These are phyloP conservation scores for Fragosphaeria purpurea DNA, from an alignment of 2,329 filamentous ascomycete genomes.

Conservation along the genomic window DNA sequence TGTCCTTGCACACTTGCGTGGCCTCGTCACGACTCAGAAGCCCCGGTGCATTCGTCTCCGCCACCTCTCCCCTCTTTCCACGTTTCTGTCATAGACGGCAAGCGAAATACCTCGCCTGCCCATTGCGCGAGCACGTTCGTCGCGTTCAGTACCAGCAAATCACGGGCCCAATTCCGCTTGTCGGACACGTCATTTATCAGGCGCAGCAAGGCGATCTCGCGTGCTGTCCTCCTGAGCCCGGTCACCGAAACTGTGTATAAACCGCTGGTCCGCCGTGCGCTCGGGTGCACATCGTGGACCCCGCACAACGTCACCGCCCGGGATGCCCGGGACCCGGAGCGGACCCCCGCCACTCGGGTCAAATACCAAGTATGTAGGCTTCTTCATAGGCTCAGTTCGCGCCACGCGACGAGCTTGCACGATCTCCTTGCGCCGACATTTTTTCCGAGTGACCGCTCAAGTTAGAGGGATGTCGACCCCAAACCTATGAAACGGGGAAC, in stretches of 20 bases:
- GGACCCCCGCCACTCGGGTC: conserved; percentile 2
- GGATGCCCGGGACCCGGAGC: conserved; percentile 3
- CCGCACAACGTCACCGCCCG: not conserved
- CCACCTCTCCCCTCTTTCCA: no score
- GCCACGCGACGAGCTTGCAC: no score
- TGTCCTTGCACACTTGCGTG: no score
- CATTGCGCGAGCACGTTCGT: conserved; percentile 20
- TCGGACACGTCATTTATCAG: conserved; percentile 26
- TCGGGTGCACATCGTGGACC: not conserved
- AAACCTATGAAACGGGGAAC: no score
- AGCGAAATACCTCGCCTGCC: conserved; percentile 17
- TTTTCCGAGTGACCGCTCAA: no score
- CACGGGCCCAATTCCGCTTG: conserved; percentile 24
- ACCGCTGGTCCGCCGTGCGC: not conserved
- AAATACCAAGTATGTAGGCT: not conserved
- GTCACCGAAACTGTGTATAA: not conserved
- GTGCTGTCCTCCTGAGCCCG: conserved; percentile 2
- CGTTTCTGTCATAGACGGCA: no score
- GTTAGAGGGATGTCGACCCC: no score
- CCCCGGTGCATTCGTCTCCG: no score
- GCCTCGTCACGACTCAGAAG: no score
- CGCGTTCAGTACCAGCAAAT: conserved; percentile 19
- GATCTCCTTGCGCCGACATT: no score
- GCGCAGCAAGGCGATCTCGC: conserved; percentile 25
- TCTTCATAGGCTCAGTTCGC: no score